Base-by-base conservation (phyloP, 257 asterid genomes). In the Ajuga chamaepitys region DNA sequence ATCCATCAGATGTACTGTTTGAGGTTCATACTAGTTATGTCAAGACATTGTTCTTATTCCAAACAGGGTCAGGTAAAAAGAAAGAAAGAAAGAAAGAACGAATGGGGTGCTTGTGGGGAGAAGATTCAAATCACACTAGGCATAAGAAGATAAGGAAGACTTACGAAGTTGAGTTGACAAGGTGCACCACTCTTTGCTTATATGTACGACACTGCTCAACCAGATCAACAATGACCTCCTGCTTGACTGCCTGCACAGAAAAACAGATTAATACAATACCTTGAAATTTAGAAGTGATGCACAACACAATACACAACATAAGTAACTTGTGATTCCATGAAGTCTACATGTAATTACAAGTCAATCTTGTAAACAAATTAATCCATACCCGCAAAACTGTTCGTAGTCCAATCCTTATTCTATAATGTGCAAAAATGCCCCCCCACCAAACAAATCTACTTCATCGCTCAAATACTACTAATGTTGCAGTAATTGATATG, bases 141-240 rank as follows among this genome's bases (percentile, higher is more conserved):
- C 55, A 48, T 48, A 47, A 20, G 56, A 32, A 51, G 63, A 67
- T 5, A 61, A 38, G 57, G 37, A 64, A 61, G 24, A 68, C 99
- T 88, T 88, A 94, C 99, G 97, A 80, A 56, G 99, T 93, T 17
- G 97, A 93, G 83, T 93, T 93, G 60, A 93, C 96, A 68, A 93
- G 96, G 83, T 93, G 97, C 18, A 93, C 97, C 56, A 93, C 97
- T 80, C 97, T 83, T 81, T 89, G 97, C 81, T 90, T 94, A 86
- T 84, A 94, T 18, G 81, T 83, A 62, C 97, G 97, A 62, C 99
- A 94, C 67, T 90, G 99, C 76, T 90, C 97, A 70, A 94, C 99
- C 81, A 94, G 77, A 78, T 90, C 99, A 74, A 90, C 95, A 82
- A 94, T 88, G 61, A 94, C 97, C 72, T 94, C 99, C 83, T 90